Conservation (phyloP, 768 basidiomycete genomes). For the Galerina marginata region DNA sequence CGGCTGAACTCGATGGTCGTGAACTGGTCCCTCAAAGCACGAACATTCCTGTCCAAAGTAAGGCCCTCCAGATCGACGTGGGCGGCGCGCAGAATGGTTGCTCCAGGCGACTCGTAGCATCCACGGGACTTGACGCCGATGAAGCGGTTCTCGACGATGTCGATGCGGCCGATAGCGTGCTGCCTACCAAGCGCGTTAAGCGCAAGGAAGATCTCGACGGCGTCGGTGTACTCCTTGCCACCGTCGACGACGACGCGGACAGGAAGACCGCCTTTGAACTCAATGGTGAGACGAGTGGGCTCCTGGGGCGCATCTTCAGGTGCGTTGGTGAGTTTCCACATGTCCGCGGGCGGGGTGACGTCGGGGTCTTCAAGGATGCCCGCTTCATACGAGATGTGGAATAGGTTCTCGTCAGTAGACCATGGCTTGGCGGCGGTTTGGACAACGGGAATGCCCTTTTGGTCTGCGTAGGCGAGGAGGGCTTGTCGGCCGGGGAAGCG, state of each 20-base stretch:
- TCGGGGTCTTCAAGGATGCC: constrained; percentile 98
- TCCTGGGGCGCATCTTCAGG: constrained; percentile 81
- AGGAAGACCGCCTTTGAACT: constrained; percentile 88
- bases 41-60: constrained; percentile 97
- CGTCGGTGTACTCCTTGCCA: constrained; percentile 77
- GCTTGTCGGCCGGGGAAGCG: constrained; percentile 96
- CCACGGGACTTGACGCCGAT: constrained; percentile 99
- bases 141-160: constrained; percentile 99
- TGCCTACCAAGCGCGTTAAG: constrained; percentile 93
- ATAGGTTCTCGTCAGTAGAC: constrained; percentile 99
- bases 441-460: constrained; percentile 89
- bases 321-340: constrained; percentile 96
- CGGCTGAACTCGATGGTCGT: constrained; percentile 87
- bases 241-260: constrained; percentile 74
- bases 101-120: constrained; percentile 98
- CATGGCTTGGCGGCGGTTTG: constrained; percentile 98
- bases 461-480: constrained; percentile 86
- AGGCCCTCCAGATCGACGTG: constrained; percentile 98
- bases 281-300: constrained; percentile 83
- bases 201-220: constrained; percentile 90
- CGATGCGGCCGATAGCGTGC: constrained; percentile 96
- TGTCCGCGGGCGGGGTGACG: constrained; percentile 91
- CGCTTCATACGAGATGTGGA: constrained; percentile 99
- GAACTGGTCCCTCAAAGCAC: constrained; percentile 93
- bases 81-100: constrained; percentile 92